phyloP scores from a whole-genome alignment of 176 grass and related monocot genomes.

The Eleusine coracana region DNA sequence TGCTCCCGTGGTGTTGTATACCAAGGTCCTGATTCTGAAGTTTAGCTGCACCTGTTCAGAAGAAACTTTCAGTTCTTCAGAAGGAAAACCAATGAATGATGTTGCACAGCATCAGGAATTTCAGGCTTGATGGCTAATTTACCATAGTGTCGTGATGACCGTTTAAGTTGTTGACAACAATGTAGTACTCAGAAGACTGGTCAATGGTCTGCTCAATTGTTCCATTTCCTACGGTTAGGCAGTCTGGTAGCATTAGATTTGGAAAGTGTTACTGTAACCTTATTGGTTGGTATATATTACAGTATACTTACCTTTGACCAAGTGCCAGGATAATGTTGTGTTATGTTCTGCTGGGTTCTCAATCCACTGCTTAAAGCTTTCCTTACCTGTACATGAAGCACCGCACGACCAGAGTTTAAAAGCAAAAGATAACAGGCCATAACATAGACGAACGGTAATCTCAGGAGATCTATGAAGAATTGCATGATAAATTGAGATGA shows the following conservation, averaged over 20 bases:
- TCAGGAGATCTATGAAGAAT: neutral
- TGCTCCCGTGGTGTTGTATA: constrained; percentile 68
- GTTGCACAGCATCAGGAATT: neutral
- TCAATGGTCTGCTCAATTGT: constrained; percentile 45
- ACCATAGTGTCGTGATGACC: constrained; percentile 43
- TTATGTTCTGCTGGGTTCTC: constrained; percentile 54
- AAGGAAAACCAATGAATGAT: constrained; percentile 1
- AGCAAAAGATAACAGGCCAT: neutral
- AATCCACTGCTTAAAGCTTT: constrained; percentile 47
- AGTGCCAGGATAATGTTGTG: constrained; percentile 53
- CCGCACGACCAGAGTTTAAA: neutral
- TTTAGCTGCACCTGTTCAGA: constrained; percentile 57
- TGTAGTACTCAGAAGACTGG: constrained; percentile 52
- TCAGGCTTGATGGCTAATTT: neutral
- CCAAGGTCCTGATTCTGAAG: constrained; percentile 49
- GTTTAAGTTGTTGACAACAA: constrained; percentile 65
- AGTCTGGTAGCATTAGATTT: neutral
- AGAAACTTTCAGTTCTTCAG: neutral
- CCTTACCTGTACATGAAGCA: constrained; percentile 48
- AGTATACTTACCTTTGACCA: constrained; percentile 44
- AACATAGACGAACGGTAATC: neutral
- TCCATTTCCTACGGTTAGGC: constrained; percentile 52
- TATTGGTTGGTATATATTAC: neutral
- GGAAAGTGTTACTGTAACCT: constrained; percentile 4
- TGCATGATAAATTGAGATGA: neutral